Percentiles rank a stretch among this genome's conserved stretches.
phyloP scores from a whole-genome alignment of 2,329 filamentous ascomycete genomes.

The Ceratocystis alfenasii region DNA sequence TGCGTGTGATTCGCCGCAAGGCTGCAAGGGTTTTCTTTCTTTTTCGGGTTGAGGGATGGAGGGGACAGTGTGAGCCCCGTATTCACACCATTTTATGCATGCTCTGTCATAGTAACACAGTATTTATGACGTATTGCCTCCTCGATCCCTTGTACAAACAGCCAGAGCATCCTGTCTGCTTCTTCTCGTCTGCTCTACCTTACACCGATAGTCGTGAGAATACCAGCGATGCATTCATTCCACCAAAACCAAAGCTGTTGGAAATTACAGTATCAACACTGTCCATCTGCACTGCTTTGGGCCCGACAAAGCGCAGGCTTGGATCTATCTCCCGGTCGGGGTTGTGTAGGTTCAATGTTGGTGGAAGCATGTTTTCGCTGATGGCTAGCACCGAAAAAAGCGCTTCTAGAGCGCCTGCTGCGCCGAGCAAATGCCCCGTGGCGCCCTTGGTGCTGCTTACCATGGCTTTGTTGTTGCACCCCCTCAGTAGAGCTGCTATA shows the following conservation, averaged over 20 bases:
- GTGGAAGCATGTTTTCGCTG: constrained; percentile 65
- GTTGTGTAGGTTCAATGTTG: constrained; percentile 69
- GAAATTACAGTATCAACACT: constrained; percentile 62
- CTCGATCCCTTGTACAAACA: too few relatives aligned
- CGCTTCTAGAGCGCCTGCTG: constrained; percentile 81
- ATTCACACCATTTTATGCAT: not conserved
- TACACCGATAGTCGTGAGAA: constrained; percentile 38
- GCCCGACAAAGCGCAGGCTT: constrained; percentile 75
- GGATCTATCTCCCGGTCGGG: constrained; percentile 47
- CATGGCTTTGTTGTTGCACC: constrained; percentile 3
- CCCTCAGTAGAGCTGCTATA: constrained; percentile 59
- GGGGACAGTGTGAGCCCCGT: constrained; percentile 3
- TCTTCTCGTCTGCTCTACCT: not conserved
- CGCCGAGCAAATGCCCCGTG: constrained; percentile 80
- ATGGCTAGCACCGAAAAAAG: constrained; percentile 74
- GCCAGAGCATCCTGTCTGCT: not conserved
- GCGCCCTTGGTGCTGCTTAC: constrained; percentile 92
- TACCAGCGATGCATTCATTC: constrained; percentile 83
- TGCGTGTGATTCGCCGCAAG: constrained; percentile 10
- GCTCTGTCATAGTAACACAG: not conserved
- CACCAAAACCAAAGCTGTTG: constrained; percentile 96
- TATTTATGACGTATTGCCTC: not conserved
- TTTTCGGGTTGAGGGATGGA: constrained; percentile 12
- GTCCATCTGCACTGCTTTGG: constrained; percentile 53
- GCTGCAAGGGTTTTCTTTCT: constrained; percentile 20